Conservation (phyloP, 78 protist species). For the Dictyostelium brefeldianum region DNA sequence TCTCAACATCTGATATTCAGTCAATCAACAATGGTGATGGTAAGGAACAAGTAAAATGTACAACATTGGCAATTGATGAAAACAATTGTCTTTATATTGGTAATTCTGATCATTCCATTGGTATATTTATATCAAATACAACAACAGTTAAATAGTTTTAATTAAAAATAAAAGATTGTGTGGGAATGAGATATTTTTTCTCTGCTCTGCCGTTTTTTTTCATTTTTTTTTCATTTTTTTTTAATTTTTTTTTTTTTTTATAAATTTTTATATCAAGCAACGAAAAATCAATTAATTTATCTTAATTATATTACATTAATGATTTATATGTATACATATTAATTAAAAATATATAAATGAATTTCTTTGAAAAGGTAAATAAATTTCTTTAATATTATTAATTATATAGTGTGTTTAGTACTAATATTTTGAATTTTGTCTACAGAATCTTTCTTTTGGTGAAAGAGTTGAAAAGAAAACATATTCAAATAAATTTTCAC, state of each 20-base stretch:
- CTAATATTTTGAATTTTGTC: too few species aligned
- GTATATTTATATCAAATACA: neutral
- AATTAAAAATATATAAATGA: neutral
- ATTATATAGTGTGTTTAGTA: too few species aligned
- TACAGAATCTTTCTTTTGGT: slow-evolving; percentile 18
- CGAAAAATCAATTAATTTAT: neutral
- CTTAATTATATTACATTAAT: neutral
- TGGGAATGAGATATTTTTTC: too few species aligned
- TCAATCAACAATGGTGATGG: too few species aligned
- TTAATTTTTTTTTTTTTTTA: neutral
- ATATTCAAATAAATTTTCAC: slow-evolving; percentile 34
- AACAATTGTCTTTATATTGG: neutral
- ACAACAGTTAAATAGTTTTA: neutral
- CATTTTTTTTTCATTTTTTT: neutral
- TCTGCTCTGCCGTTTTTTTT: too few species aligned
- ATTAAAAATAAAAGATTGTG: too few species aligned
- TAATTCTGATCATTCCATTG: neutral
- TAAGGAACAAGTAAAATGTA: neutral
- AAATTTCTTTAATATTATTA: neutral
- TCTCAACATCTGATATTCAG: too few species aligned
- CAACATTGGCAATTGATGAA: neutral
- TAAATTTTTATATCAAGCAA: neutral
- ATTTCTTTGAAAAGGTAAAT: slow-evolving; percentile 28
- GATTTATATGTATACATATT: neutral
- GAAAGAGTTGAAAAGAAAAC: slow-evolving; percentile 55